Evolutionary conservation across 129 eudicot genomes (phyloP).

Genomic region (Deinandra increscens): DNA sequence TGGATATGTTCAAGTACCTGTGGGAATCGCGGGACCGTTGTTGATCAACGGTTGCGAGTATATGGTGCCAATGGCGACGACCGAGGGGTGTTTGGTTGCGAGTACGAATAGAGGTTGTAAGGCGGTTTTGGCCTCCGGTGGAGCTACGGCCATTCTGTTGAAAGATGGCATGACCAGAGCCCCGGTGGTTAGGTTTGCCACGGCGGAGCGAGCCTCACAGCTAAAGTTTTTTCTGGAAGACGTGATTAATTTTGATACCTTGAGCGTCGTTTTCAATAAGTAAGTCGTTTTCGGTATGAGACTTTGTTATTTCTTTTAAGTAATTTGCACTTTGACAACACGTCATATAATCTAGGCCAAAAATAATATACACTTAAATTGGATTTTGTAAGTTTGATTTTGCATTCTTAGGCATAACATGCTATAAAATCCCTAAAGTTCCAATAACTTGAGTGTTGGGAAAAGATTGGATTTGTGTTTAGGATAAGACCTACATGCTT

Average conservation of each 20-base stretch:
- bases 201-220: slow-evolving; percentile 53
- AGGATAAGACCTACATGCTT: not conserved
- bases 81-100: slow-evolving; percentile 60
- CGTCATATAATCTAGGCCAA: not conserved
- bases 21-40: slow-evolving; percentile 54
- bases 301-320: not conserved
- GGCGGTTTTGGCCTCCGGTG: slow-evolving; percentile 47
- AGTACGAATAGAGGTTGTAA: slow-evolving; percentile 58
- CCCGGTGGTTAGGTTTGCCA: slow-evolving; percentile 50
- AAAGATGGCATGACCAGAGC: slow-evolving; percentile 61
- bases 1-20: slow-evolving; percentile 51
- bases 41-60: slow-evolving; percentile 49
- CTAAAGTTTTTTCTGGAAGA: slow-evolving; percentile 53
- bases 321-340: not conserved
- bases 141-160: slow-evolving; percentile 46
- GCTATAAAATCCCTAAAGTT: slow-evolving; percentile 7
- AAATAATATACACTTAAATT: not conserved
- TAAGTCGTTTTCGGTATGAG: slow-evolving; percentile 14
- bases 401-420: not conserved
- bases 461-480: not conserved
- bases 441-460: not conserved
- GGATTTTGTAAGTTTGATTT: slow-evolving; percentile 1
- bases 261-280: slow-evolving; percentile 48
- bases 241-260: slow-evolving; percentile 44
- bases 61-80: slow-evolving; percentile 56